These are phyloP conservation scores for Epichloe sp. DNA, from an alignment of 2,329 filamentous ascomycete genomes.

Conservation along the genomic window DNA sequence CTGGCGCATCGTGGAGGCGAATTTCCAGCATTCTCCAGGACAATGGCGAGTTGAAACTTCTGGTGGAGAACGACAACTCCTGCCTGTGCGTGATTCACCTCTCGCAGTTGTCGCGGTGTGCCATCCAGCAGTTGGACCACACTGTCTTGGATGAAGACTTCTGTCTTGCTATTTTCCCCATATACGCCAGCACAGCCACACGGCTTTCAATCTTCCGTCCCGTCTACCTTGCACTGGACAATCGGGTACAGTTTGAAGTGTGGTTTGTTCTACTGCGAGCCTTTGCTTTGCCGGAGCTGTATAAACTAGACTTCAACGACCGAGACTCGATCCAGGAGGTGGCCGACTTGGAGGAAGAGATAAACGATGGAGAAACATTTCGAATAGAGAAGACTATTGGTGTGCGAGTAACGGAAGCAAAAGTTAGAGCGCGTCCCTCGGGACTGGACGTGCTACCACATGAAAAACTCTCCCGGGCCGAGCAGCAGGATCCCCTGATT, in stretches of 20 bases:
- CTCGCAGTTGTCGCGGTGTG: slow-evolving; percentile 76
- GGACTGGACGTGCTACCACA: slow-evolving; percentile 11
- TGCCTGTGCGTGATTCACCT: slow-evolving; percentile 76
- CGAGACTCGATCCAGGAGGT: slow-evolving; percentile 30
- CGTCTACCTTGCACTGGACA: slow-evolving; percentile 79
- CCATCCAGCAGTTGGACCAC: slow-evolving; percentile 78
- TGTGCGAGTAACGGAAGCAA: slow-evolving; percentile 48
- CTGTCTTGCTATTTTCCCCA: slow-evolving; percentile 90
- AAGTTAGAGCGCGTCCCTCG: slow-evolving; percentile 31
- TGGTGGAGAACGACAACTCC: slow-evolving; percentile 71
- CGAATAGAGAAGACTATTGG: slow-evolving; percentile 48
- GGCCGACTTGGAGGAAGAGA: slow-evolving; percentile 23
- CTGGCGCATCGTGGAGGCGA: slow-evolving; percentile 59
- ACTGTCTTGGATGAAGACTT: slow-evolving; percentile 88
- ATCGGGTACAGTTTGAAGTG: slow-evolving; percentile 82
- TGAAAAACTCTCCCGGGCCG: slow-evolving; percentile 12
- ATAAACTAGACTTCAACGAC: slow-evolving; percentile 43
- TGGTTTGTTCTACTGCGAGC: slow-evolving; percentile 90
- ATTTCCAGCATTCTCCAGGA: slow-evolving; percentile 92
- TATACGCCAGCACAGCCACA: slow-evolving; percentile 65
- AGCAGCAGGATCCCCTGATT: slow-evolving; percentile 29
- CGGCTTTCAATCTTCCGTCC: slow-evolving; percentile 70
- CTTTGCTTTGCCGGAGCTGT: slow-evolving; percentile 85
- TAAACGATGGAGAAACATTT: slow-evolving; percentile 37
- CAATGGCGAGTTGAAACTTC: slow-evolving; percentile 85